A percentile compares a stretch with the other conserved stretches of the same genome.
Evolutionary conservation across 2,329 filamentous ascomycete species (phyloP).

Genomic region (Alternaria metachromatica): DNA sequence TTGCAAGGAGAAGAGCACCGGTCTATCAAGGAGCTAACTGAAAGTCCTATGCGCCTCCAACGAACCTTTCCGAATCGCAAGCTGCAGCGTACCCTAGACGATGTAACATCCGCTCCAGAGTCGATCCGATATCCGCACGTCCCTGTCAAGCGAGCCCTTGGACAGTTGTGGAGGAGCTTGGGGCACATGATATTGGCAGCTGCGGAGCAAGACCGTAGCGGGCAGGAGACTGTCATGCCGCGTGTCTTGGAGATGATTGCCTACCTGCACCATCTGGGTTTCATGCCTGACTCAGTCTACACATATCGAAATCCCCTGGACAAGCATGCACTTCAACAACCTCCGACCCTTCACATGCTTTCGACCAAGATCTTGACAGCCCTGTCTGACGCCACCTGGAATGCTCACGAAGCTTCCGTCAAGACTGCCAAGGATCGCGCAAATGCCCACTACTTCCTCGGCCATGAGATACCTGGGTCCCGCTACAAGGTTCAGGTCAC

Average conservation of each 20-base stretch:
- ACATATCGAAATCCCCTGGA: conserved; percentile 45
- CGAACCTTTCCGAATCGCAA: conserved; percentile 19
- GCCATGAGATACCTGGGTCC: conserved; percentile 54
- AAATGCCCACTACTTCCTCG: conserved; percentile 50
- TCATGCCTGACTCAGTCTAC: conserved; percentile 57
- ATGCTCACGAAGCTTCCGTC: conserved; percentile 52
- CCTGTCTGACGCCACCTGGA: conserved; percentile 59
- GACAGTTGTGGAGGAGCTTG: conserved; percentile 55
- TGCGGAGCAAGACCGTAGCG: conserved; percentile 24
- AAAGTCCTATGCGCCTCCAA: conserved; percentile 27
- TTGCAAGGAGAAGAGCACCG: conserved; percentile 21
- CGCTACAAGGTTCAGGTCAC: conserved; percentile 51
- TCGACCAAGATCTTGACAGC: conserved; percentile 58
- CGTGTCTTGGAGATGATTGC: conserved; percentile 58
- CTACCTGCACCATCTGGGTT: conserved; percentile 54
- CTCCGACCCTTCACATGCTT: conserved; percentile 56
- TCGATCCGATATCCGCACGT: conserved; percentile 26
- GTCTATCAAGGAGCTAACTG: conserved; percentile 34
- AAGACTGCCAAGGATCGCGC: conserved; percentile 34
- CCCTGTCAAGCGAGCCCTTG: conserved; percentile 48
- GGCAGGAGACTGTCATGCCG: conserved; percentile 45
- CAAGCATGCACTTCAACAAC: conserved; percentile 51
- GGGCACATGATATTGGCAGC: conserved; percentile 54
- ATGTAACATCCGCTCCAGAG: conserved; percentile 33
- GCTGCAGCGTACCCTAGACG: conserved; percentile 30